These are phyloP conservation scores for Aspergillus funiculosus DNA, from an alignment of 495 filamentous ascomycete genomes.

Conservation along the genomic window DNA sequence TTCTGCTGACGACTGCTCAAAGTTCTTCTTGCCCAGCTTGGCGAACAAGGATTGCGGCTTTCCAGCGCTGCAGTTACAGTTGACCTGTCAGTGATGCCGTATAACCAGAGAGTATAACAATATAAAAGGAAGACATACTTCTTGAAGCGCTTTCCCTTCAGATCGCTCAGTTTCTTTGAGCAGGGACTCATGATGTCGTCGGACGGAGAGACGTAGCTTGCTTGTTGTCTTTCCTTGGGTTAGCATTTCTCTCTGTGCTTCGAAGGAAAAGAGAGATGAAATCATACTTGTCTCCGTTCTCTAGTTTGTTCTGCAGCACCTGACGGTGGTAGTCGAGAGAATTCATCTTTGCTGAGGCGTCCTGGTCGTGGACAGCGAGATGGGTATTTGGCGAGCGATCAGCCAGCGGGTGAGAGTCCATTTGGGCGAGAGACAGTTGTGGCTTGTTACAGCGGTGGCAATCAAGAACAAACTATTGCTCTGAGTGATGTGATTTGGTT, in stretches of 20 bases:
- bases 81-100: too few relatives aligned
- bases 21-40: conserved; percentile 48
- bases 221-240: conserved; percentile 35
- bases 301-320: conserved; percentile 65
- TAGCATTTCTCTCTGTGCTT: neutral
- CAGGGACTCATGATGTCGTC: conserved; percentile 91
- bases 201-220: conserved; percentile 81
- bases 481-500: too few relatives aligned
- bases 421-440: conserved; percentile 6
- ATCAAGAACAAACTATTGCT: too few relatives aligned
- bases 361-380: conserved; percentile 30
- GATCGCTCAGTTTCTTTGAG: conserved; percentile 79
- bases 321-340: conserved; percentile 77
- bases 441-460: too few relatives aligned
- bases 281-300: conserved; percentile 59
- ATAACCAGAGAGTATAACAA: too few relatives aligned
- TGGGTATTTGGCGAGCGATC: conserved; percentile 44
- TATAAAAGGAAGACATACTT: conserved; percentile 31
- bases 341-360: conserved; percentile 26
- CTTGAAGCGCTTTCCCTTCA: conserved; percentile 75
- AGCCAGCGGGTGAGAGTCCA: conserved; percentile 40
- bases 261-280: neutral
- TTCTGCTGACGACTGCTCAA: conserved; percentile 34
- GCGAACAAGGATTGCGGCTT: conserved; percentile 47
- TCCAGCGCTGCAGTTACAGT: conserved; percentile 34